Evolutionary conservation across 31 red algal genomes (phyloP).

Genomic region (Asparagopsis taxiformis): DNA sequence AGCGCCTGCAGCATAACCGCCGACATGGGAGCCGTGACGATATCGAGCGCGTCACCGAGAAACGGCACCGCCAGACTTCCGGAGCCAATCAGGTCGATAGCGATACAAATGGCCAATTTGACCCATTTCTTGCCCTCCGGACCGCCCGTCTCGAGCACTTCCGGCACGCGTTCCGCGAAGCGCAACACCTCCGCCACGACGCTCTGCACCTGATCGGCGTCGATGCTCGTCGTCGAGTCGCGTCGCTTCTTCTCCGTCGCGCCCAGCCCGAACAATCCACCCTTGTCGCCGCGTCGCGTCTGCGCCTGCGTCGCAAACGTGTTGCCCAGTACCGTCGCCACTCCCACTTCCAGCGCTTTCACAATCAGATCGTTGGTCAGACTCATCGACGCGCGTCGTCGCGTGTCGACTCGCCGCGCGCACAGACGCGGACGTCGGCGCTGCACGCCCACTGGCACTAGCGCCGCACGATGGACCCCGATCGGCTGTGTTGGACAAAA

Average conservation of each 20-base stretch:
- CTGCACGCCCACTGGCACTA: neutral
- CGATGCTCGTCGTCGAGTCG: neutral
- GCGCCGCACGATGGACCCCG: neutral
- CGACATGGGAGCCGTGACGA: constrained; percentile 55
- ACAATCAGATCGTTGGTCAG: constrained; percentile 41
- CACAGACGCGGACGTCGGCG: neutral
- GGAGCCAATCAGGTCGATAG: constrained; percentile 59
- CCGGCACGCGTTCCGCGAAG: neutral
- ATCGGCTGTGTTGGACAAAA: no score
- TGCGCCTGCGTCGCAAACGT: neutral
- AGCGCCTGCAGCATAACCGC: constrained; percentile 73
- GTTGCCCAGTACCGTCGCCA: constrained; percentile 26
- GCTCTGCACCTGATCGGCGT: neutral
- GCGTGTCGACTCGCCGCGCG: neutral
- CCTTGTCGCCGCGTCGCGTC: neutral
- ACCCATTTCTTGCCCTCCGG: constrained; percentile 30
- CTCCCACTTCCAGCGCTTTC: constrained; percentile 49
- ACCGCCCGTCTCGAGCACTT: neutral
- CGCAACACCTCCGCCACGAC: constrained; percentile 1
- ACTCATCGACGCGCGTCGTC: constrained; percentile 9
- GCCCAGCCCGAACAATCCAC: neutral
- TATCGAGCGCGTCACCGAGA: constrained; percentile 47
- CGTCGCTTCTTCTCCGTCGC: neutral
- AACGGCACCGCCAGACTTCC: constrained; percentile 63
- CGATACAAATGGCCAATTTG: constrained; percentile 67